Evolutionary conservation across 495 filamentous ascomycete species (phyloP).

Genomic region (Neurospora sp.): DNA sequence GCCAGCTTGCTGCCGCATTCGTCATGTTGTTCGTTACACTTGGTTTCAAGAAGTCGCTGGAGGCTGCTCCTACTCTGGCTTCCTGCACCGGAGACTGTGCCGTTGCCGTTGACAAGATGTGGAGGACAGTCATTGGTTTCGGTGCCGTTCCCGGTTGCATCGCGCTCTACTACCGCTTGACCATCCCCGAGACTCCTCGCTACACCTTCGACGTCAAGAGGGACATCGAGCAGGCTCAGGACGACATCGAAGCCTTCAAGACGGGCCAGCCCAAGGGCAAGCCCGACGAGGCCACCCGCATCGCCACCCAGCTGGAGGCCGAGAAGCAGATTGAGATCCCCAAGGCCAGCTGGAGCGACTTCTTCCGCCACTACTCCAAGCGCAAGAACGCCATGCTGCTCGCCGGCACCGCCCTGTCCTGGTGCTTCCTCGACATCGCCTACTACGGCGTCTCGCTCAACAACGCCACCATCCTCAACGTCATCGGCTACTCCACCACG

Average conservation of each 20-base stretch:
- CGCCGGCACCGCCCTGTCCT: constrained; percentile 67
- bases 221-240: constrained; percentile 63
- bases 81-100: constrained; percentile 55
- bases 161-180: constrained; percentile 76
- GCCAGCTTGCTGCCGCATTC: constrained; percentile 61
- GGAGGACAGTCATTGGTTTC: constrained; percentile 68
- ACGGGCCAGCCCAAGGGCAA: constrained; percentile 44
- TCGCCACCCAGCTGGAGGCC: constrained; percentile 35
- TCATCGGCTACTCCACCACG: constrained; percentile 55
- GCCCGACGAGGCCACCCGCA: constrained; percentile 52
- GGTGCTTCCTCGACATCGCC: constrained; percentile 55
- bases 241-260: constrained; percentile 57
- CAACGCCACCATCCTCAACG: constrained; percentile 54
- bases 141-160: constrained; percentile 69
- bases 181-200: constrained; percentile 66
- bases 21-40: constrained; percentile 60
- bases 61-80: constrained; percentile 32
- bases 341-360: constrained; percentile 59
- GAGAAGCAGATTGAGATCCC: constrained; percentile 39
- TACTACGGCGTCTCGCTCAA: constrained; percentile 72
- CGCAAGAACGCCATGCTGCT: constrained; percentile 61
- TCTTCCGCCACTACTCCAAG: constrained; percentile 50
- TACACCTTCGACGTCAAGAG: constrained; percentile 74
- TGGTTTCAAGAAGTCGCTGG: constrained; percentile 62
- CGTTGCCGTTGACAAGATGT: constrained; percentile 76